Evolutionary conservation across 306 rosid genomes (phyloP).

Genomic region (Lathyrus sativus): DNA sequence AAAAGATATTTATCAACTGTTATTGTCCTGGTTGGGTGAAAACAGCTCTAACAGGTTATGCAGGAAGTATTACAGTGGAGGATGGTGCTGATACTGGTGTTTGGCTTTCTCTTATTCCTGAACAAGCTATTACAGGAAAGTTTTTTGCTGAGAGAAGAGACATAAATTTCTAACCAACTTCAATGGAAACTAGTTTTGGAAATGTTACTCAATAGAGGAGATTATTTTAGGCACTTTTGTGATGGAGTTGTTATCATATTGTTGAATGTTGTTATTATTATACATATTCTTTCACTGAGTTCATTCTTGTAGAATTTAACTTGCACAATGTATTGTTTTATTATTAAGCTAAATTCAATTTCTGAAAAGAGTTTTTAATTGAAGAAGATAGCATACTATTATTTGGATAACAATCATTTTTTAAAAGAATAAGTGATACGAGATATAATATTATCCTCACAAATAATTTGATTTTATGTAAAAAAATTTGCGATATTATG

Average conservation of each 20-base stretch:
- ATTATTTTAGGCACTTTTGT: conserved; percentile 18
- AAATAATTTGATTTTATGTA: too few relatives aligned
- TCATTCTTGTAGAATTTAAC: conserved; percentile 4
- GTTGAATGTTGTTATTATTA: not conserved
- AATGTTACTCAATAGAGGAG: not conserved
- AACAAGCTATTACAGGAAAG: conserved; percentile 68
- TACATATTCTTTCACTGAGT: conserved; percentile 10
- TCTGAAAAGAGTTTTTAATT: too few relatives aligned
- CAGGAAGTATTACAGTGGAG: conserved; percentile 76
- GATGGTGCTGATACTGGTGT: conserved; percentile 93
- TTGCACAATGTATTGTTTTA: not conserved
- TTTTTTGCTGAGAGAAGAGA: conserved; percentile 88
- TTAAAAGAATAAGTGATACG: too few relatives aligned
- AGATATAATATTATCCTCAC: too few relatives aligned
- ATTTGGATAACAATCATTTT: too few relatives aligned
- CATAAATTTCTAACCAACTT: conserved; percentile 51
- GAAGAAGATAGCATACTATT: too few relatives aligned
- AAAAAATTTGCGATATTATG: too few relatives aligned
- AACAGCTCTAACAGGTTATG: conserved; percentile 88
- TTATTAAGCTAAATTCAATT: too few relatives aligned
- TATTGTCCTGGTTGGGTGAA: conserved; percentile 95
- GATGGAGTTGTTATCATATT: conserved; percentile 10
- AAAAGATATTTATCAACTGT: conserved; percentile 73
- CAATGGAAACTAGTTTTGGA: not conserved
- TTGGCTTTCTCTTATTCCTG: conserved; percentile 91